These are phyloP conservation scores for Linnemannia exigua DNA, from an alignment of 192 early-diverging fungal genomes.

Conservation along the genomic window DNA sequence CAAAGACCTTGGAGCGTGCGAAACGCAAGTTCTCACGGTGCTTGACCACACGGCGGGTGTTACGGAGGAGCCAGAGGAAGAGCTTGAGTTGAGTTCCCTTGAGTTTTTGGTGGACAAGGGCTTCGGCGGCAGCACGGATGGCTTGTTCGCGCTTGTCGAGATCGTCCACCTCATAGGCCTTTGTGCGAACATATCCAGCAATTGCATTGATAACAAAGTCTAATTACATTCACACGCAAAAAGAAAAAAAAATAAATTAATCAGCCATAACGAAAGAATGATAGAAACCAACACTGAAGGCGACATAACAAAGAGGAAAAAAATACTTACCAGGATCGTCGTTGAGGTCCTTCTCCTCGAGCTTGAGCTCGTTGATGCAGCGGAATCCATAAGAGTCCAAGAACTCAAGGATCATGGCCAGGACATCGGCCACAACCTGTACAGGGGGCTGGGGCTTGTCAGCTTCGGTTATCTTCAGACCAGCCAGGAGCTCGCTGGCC, in stretches of 20 bases:
- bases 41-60: constrained; percentile 54
- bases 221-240: not conserved
- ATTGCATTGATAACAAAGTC: constrained; percentile 47
- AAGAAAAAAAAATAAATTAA: not conserved
- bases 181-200: constrained; percentile 47
- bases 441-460: constrained; percentile 40
- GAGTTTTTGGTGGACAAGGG: constrained; percentile 47
- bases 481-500: constrained; percentile 30
- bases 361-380: constrained; percentile 54
- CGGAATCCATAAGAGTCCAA: constrained; percentile 55
- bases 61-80: constrained; percentile 53
- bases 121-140: constrained; percentile 51
- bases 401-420: constrained; percentile 52
- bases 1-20: constrained; percentile 55
- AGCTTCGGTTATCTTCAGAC: constrained; percentile 25
- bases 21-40: constrained; percentile 55
- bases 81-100: constrained; percentile 44
- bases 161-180: constrained; percentile 50
- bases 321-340: constrained; percentile 46
- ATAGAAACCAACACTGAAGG: not conserved
- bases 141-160: constrained; percentile 48
- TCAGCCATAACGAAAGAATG: not conserved
- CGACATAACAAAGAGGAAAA: not conserved
- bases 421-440: constrained; percentile 47
- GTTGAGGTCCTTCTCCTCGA: constrained; percentile 51